Evolutionary conservation across 2,329 filamentous ascomycete genomes (phyloP).

Genomic region (Diplodia intermedia): DNA sequence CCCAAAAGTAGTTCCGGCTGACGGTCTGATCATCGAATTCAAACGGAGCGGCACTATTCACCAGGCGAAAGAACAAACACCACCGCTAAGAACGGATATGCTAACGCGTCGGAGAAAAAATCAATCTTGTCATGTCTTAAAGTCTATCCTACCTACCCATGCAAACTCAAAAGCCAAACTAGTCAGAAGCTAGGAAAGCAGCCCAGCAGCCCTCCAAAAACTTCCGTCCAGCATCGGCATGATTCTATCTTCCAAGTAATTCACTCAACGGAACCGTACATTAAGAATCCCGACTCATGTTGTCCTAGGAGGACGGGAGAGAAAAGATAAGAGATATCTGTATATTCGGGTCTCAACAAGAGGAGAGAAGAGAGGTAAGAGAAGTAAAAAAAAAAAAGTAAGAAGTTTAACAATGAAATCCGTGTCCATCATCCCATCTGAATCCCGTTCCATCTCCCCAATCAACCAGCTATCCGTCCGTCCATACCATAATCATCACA

Average conservation of each 20-base stretch:
- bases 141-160: constrained; percentile 12
- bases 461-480: not conserved
- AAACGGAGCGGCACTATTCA: too few relatives aligned
- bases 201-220: not conserved
- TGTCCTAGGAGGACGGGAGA: not conserved
- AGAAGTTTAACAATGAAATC: constrained; percentile 14
- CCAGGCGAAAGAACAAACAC: too few relatives aligned
- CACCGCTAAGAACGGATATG: not conserved
- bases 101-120: not conserved
- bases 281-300: not conserved
- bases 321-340: not conserved
- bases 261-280: not conserved
- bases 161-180: not conserved
- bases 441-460: constrained; percentile 3
- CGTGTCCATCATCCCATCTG: constrained; percentile 4
- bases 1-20: too few relatives aligned
- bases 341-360: not conserved
- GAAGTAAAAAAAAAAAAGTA: not conserved
- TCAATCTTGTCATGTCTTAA: not conserved
- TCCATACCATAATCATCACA: constrained; percentile 12
- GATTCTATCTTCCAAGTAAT: not conserved
- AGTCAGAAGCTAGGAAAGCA: not conserved
- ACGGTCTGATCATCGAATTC: too few relatives aligned
- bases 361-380: not conserved
- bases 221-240: not conserved